Base-by-base conservation (phyloP, 805 yeast species). In the Ogataea wickerhamii region DNA sequence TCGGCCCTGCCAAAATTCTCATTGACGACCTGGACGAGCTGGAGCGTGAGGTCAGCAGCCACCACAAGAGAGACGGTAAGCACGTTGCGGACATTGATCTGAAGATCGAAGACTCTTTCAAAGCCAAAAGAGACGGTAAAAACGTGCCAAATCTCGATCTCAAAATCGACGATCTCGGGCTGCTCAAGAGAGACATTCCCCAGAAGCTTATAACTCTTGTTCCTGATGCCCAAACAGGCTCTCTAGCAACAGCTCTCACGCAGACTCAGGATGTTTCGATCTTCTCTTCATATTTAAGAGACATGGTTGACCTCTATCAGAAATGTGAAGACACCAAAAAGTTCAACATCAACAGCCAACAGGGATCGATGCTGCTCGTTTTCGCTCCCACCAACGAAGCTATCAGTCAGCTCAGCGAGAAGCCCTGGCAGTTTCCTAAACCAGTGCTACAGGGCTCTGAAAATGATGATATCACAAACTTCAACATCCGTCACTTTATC, bases 401-500 rank as follows among this genome's bases (percentile, higher is more conserved):
- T 3, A 66, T 87, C 41, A 62, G 63, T 22, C 61, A 67, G 2
- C 53, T 80, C 33, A 10, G 59, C 3, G 39, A 57, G 38, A 87
- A 86, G 56, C 95, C 95, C 16, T 87, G 95, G 95, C 81, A 82
- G 54, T 87, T 82, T 58, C 95, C 95, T 0, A 56, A 53, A 6
- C 51, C 66, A 4, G 64, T 76, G 12, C 67, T 66, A 17, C 67
- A 63, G 5, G 63, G 58, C 22, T 56, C 58, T 33, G 66, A 68
- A 17, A 70, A 72, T 31, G 87, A 80, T 38, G 58, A 63, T 21
- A 62, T 71, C 0, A 70, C 78, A 4, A 55, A 63, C 16, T 52
- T 63, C 12, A 87, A 87, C 56, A 59, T 82, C 24, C 58, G 70
- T 37, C 64, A 66, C 42, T 87, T 83, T 49, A 70, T 86, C 20